These are phyloP conservation scores for Stellera chamaejasme DNA, from an alignment of 345 rosid genomes.

Conservation along the genomic window DNA sequence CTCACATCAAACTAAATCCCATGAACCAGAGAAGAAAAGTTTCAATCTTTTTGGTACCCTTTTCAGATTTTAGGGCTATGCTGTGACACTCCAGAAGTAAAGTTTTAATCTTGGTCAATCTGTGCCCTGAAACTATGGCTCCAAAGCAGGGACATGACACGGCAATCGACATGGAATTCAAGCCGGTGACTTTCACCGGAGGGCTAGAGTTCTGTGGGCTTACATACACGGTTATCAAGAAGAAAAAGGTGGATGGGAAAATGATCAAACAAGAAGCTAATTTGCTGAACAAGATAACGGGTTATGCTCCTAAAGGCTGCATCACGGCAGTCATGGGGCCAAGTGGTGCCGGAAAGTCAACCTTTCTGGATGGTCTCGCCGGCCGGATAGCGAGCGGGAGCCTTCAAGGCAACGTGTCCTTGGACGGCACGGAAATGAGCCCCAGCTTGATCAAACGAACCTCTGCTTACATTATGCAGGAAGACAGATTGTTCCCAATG, in stretches of 20 bases:
- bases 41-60: too few relatives aligned
- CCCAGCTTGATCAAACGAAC: slow-evolving; percentile 55
- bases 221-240: slow-evolving; percentile 43
- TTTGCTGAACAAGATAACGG: slow-evolving; percentile 44
- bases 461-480: slow-evolving; percentile 71
- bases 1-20: too few relatives aligned
- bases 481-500: slow-evolving; percentile 56
- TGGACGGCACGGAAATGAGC: slow-evolving; percentile 38
- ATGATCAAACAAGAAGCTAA: slow-evolving; percentile 40
- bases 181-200: slow-evolving; percentile 27
- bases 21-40: too few relatives aligned
- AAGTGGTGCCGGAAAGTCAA: slow-evolving; percentile 69
- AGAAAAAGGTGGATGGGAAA: slow-evolving; percentile 36
- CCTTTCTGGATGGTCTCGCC: slow-evolving; percentile 49
- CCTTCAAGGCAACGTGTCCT: slow-evolving; percentile 42
- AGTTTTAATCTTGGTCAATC: too few relatives aligned
- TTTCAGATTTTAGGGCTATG: too few relatives aligned
- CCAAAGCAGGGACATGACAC: slow-evolving; percentile 15
- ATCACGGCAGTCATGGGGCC: slow-evolving; percentile 71
- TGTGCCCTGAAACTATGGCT: slow-evolving; percentile 16
- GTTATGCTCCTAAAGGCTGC: slow-evolving; percentile 58
- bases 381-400: slow-evolving; percentile 60
- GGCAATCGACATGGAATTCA: slow-evolving; percentile 29
- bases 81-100: too few relatives aligned
- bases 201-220: slow-evolving; percentile 47